Conservation (phyloP, 768 basidiomycete genomes). For the Gyrodon lividus region DNA sequence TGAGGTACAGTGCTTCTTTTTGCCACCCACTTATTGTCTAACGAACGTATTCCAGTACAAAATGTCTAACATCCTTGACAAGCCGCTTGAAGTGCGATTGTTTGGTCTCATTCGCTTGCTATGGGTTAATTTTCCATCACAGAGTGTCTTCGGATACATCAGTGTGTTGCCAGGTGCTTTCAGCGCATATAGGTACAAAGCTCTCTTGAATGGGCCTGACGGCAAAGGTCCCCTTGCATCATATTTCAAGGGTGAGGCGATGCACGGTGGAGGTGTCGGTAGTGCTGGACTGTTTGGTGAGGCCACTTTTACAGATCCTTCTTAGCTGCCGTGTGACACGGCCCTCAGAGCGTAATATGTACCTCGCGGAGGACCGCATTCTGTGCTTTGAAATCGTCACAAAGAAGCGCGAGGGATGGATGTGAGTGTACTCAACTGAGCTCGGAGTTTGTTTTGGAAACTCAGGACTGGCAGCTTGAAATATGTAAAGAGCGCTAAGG, state of each 20-base stretch:
- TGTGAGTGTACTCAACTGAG: constrained; percentile 44
- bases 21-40: background rate
- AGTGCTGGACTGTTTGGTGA: constrained; percentile 66
- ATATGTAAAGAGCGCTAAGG: constrained; percentile 93
- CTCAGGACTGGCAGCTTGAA: constrained; percentile 49
- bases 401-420: constrained; percentile 81
- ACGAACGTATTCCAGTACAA: constrained; percentile 59
- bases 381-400: constrained; percentile 93
- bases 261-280: constrained; percentile 64
- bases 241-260: constrained; percentile 90
- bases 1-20: constrained; percentile 46
- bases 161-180: constrained; percentile 91
- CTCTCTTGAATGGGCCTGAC: constrained; percentile 80
- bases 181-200: constrained; percentile 88
- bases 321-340: background rate
- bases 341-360: constrained; percentile 77
- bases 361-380: constrained; percentile 88
- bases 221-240: constrained; percentile 88
- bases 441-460: background rate
- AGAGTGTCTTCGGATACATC: constrained; percentile 85
- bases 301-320: constrained; percentile 3
- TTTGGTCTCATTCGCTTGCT: constrained; percentile 1
- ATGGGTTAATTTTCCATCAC: background rate
- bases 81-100: constrained; percentile 80
- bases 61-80: constrained; percentile 95